Evolutionary conservation across 2,329 filamentous ascomycete genomes (phyloP).

Genomic region (Aspergillus candidus): DNA sequence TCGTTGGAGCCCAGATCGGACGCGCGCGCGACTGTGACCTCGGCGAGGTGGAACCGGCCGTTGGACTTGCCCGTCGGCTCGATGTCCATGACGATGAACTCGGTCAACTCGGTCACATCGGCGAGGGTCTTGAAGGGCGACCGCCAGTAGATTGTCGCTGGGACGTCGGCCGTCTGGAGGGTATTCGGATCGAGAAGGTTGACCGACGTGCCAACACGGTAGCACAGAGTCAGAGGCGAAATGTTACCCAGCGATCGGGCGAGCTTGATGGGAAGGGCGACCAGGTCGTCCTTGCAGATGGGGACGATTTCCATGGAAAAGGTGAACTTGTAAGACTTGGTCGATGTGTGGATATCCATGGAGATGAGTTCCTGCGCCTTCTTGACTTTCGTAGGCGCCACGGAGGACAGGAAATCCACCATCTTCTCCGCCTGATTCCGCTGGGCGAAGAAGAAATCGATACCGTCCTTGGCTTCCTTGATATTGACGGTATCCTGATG

Average conservation of each 20-base stretch:
- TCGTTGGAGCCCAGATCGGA: constrained; percentile 83
- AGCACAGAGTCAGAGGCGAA: constrained; percentile 75
- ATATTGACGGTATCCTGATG: constrained; percentile 96
- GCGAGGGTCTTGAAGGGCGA: constrained; percentile 77
- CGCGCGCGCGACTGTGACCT: constrained; percentile 80
- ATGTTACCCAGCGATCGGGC: constrained; percentile 87
- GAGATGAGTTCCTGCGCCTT: constrained; percentile 92
- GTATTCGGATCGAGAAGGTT: constrained; percentile 87
- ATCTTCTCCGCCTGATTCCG: constrained; percentile 90
- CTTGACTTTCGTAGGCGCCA: constrained; percentile 71
- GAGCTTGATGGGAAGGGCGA: constrained; percentile 84
- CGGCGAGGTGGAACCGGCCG: constrained; percentile 77
- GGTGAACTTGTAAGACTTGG: constrained; percentile 90
- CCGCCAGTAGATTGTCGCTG: constrained; percentile 80
- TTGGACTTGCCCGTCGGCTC: constrained; percentile 69
- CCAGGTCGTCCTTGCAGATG: constrained; percentile 94
- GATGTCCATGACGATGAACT: constrained; percentile 94
- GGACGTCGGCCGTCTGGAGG: constrained; percentile 82
- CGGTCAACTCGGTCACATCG: constrained; percentile 76
- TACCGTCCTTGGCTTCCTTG: constrained; percentile 89
- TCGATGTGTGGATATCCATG: constrained; percentile 82
- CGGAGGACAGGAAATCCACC: constrained; percentile 80
- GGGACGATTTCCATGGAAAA: constrained; percentile 86
- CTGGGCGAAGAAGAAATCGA: constrained; percentile 91
- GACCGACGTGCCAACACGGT: constrained; percentile 80